These are phyloP conservation scores for Cyclotella sp. DNA, from an alignment of 108 stramenopile species.

Conservation along the genomic window DNA sequence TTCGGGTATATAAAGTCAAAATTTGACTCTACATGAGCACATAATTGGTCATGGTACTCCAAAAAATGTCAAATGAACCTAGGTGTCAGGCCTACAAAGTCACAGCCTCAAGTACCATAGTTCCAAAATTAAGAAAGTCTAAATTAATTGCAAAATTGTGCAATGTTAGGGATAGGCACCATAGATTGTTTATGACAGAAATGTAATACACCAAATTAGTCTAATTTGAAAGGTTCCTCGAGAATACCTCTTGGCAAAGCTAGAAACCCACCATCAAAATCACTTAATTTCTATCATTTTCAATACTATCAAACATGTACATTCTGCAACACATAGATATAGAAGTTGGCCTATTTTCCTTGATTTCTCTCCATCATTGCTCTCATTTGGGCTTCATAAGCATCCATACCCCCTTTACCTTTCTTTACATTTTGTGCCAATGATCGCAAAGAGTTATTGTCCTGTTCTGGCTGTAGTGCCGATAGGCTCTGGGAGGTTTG, in stretches of 20 bases:
- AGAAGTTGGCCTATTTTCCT: neutral
- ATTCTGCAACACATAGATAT: neutral
- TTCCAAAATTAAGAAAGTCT: too few relatives aligned
- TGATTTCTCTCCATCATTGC: slow-evolving; percentile 16
- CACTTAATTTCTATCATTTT: neutral
- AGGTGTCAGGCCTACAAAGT: too few relatives aligned
- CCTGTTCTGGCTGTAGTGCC: too few relatives aligned
- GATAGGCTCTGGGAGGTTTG: neutral
- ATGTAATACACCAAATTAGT: too few relatives aligned
- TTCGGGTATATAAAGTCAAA: too few relatives aligned
- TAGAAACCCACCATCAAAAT: neutral
- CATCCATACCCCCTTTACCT: slow-evolving; percentile 12
- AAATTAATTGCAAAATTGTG: too few relatives aligned
- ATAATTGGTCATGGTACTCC: too few relatives aligned
- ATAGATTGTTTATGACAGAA: too few relatives aligned
- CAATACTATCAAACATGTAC: neutral
- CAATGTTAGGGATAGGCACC: too few relatives aligned
- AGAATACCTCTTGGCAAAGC: neutral
- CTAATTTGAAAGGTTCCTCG: neutral
- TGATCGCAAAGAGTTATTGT: neutral
- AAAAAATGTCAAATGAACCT: too few relatives aligned
- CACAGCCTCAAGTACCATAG: too few relatives aligned
- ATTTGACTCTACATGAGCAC: too few relatives aligned
- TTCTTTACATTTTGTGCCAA: slow-evolving; percentile 1
- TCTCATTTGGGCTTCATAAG: slow-evolving; percentile 22